Percentiles rank a stretch among this genome's conserved stretches.
Conservation (phyloP, 1,284 basidiomycete species). For the Testicularia cyperi region DNA sequence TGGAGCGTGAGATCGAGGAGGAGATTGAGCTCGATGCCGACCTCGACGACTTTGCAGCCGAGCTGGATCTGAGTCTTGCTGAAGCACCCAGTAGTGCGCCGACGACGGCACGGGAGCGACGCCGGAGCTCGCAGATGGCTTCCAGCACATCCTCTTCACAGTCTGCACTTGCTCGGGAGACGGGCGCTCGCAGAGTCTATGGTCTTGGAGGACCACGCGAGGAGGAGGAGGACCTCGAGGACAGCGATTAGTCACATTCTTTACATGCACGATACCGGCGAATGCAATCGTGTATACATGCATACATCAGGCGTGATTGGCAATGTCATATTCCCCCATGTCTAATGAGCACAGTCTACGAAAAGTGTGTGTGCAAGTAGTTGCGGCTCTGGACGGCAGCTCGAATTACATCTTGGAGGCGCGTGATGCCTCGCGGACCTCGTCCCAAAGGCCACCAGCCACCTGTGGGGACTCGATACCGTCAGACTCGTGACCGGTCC, state of each 20-base stretch:
- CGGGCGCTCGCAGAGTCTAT: conserved; percentile 13
- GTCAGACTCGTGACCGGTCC: conserved; percentile 16
- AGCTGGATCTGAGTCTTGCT: conserved; percentile 34
- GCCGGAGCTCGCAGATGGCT: not conserved
- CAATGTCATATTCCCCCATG: too few species aligned
- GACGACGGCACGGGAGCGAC: not conserved
- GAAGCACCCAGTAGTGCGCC: conserved; percentile 12
- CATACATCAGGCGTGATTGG: too few species aligned
- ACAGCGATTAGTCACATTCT: conserved; percentile 24
- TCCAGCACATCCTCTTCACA: not conserved
- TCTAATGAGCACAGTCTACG: too few species aligned
- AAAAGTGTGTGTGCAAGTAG: too few species aligned
- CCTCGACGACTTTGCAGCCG: conserved; percentile 35
- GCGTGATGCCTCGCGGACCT: conserved; percentile 24
- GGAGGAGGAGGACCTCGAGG: conserved; percentile 38
- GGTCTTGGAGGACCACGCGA: conserved; percentile 33
- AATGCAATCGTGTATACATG: too few species aligned
- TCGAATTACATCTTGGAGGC: conserved; percentile 33
- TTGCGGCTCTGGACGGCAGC: too few species aligned
- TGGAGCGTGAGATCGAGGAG: conserved; percentile 30
- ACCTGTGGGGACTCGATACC: conserved; percentile 19
- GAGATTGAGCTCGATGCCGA: conserved; percentile 27
- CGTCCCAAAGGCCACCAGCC: conserved; percentile 39
- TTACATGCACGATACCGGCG: too few species aligned
- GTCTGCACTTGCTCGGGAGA: too few species aligned